Evolutionary conservation across 805 yeast genomes (phyloP), one percentile per base, ranked within the genome.

Genomic region (Cyberlindnera petersonii): DNA sequence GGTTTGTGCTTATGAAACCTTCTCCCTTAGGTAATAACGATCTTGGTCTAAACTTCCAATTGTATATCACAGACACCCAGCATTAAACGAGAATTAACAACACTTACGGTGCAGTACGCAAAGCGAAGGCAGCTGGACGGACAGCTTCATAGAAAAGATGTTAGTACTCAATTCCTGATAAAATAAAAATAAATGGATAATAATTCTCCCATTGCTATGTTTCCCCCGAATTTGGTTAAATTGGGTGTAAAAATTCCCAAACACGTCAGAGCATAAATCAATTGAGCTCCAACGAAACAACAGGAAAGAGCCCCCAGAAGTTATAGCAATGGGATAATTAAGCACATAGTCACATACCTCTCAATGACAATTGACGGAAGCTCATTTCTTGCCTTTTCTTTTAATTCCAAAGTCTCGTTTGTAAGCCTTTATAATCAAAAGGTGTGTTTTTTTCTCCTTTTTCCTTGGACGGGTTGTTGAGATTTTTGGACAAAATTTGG

Each of bases 31-130:
- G n/a, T n/a, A n/a, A n/a, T n/a, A n/a, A n/a, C n/a, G n/a, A n/a
- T n/a, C n/a, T n/a, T n/a, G n/a, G n/a, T n/a, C n/a, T n/a, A n/a
- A n/a, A n/a, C n/a, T n/a, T n/a, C n/a, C n/a, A n/a, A n/a, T n/a
- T n/a, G n/a, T n/a, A n/a, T n/a, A n/a, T n/a, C n/a, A n/a, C n/a
- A n/a, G n/a, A n/a, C n/a, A n/a, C n/a, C n/a, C n/a, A n/a, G n/a
- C n/a, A n/a, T n/a, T n/a, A n/a, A n/a, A n/a, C n/a, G n/a, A n/a
- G 29, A 26, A 10, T 14, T 17, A 24, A 14, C 9, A 17, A 9
- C 2, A 43, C 46, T 35, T 19, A 43, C 55, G 63, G 60, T 44
- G 62, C 50, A 42, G 68, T 63, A 59, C 69, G 66, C 46, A 61
- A 48, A 52, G 63, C 61, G 31, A 47, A 39, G 26, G 51, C 18